Conservation (phyloP, 306 rosid species). For the Vicia faba region DNA sequence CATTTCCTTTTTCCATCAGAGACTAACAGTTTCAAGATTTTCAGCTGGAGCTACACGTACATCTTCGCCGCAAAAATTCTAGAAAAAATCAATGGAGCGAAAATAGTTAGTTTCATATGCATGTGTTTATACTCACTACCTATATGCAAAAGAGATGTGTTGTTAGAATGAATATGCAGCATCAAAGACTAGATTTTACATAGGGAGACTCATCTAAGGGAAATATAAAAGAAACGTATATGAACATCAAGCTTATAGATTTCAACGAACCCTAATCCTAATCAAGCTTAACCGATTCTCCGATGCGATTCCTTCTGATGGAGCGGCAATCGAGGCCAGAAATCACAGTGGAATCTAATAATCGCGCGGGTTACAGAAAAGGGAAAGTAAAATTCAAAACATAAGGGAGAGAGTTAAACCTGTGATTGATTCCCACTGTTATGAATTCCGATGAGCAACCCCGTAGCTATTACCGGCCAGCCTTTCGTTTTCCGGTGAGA, state of each 20-base stretch:
- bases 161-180: constrained; percentile 10
- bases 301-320: background rate
- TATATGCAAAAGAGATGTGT: constrained; percentile 9
- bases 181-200: constrained; percentile 11
- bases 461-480: background rate
- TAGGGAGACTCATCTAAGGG: constrained; percentile 4
- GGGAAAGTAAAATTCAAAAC: background rate
- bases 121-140: background rate
- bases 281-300: too few species aligned
- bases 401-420: background rate
- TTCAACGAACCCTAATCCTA: too few species aligned
- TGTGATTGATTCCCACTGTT: background rate
- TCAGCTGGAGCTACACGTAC: constrained; percentile 29
- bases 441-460: background rate
- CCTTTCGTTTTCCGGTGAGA: background rate
- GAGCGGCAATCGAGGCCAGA: too few species aligned
- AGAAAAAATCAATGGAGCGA: constrained; percentile 14
- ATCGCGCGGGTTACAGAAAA: background rate
- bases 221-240: background rate
- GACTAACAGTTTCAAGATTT: constrained; percentile 22
- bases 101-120: constrained; percentile 22
- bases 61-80: constrained; percentile 26
- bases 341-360: too few species aligned
- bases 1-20: constrained; percentile 44
- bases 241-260: too few species aligned